Percentiles rank a stretch among this genome's conserved stretches.
phyloP scores from a whole-genome alignment of 805 yeast species.

The Wickerhamomyces queroliae region DNA sequence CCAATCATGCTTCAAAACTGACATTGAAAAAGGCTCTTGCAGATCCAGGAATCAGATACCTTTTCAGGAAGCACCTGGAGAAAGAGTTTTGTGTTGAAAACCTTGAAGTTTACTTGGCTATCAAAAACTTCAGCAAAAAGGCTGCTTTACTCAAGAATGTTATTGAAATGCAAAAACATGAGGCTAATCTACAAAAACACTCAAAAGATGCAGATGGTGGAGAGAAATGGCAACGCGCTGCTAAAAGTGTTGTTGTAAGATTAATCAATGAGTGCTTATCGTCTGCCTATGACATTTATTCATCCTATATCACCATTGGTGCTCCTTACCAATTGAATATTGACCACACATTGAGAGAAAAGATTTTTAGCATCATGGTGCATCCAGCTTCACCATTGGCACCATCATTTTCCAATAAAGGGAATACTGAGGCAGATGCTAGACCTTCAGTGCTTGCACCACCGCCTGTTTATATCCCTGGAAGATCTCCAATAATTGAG shows the following conservation, averaged over 20 bases:
- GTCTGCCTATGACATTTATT: slow-evolving; percentile 56
- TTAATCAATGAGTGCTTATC: slow-evolving; percentile 53
- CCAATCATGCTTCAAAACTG: not conserved
- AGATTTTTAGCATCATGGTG: slow-evolving; percentile 34
- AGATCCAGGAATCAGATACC: slow-evolving; percentile 72
- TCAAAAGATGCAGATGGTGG: slow-evolving; percentile 5
- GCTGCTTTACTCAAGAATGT: slow-evolving; percentile 38
- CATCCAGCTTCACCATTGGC: slow-evolving; percentile 31
- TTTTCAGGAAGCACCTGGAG: slow-evolving; percentile 62
- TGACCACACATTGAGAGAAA: slow-evolving; percentile 43
- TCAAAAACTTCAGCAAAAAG: slow-evolving; percentile 45
- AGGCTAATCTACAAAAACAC: no score
- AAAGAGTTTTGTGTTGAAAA: slow-evolving; percentile 70
- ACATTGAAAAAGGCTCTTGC: slow-evolving; percentile 37
- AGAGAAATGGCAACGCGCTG: slow-evolving; percentile 6
- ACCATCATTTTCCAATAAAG: slow-evolving; percentile 7
- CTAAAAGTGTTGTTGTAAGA: slow-evolving; percentile 27
- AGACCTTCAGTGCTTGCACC: no score
- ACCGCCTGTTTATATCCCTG: not conserved
- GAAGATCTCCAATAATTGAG: not conserved
- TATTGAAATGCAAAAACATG: slow-evolving; percentile 15
- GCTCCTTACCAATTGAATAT: slow-evolving; percentile 71
- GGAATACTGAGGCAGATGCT: no score
- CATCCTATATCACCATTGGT: slow-evolving; percentile 57
- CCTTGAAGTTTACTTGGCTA: slow-evolving; percentile 61